Evolutionary conservation across 176 grass and related monocot genomes (phyloP).

Genomic region (Zea luxurians): DNA sequence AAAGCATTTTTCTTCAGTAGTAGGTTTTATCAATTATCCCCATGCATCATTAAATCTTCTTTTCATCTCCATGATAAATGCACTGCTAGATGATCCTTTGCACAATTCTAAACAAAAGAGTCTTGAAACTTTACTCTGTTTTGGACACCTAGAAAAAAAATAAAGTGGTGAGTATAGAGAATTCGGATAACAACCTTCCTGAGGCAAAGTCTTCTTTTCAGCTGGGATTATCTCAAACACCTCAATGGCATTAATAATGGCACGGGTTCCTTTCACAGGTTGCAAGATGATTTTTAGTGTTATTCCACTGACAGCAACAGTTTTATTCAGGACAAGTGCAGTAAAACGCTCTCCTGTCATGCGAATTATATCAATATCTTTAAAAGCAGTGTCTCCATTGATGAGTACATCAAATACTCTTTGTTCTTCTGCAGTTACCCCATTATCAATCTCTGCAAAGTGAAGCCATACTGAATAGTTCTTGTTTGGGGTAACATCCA

Average conservation of each 20-base stretch:
- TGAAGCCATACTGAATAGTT: slow-evolving; percentile 99
- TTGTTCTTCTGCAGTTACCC: slow-evolving; percentile 65
- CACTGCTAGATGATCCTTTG: slow-evolving; percentile 5
- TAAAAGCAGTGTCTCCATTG: slow-evolving; percentile 78
- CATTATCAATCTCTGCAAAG: slow-evolving; percentile 87
- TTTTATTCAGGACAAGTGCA: slow-evolving; percentile 89
- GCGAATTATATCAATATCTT: slow-evolving; percentile 77
- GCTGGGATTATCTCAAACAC: slow-evolving; percentile 84
- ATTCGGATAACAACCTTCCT: slow-evolving; percentile 63
- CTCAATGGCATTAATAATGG: slow-evolving; percentile 86
- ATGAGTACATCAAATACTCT: slow-evolving; percentile 87
- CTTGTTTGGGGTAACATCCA: slow-evolving; percentile 91
- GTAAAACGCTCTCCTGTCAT: slow-evolving; percentile 77
- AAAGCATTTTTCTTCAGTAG: slow-evolving; percentile 11
- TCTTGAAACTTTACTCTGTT: neutral
- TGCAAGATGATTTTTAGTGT: slow-evolving; percentile 66
- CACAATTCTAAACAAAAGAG: slow-evolving; percentile 1
- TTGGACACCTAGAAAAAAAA: slow-evolving; percentile 19
- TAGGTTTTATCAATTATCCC: neutral
- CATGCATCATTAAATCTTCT: neutral
- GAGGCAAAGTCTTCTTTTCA: slow-evolving; percentile 67
- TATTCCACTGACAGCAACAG: slow-evolving; percentile 69
- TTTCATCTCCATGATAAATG: neutral
- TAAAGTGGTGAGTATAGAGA: slow-evolving; percentile 4
- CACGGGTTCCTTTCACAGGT: slow-evolving; percentile 55